phyloP scores from a whole-genome alignment of 495 filamentous ascomycete genomes.

The Tricharina praecox region DNA sequence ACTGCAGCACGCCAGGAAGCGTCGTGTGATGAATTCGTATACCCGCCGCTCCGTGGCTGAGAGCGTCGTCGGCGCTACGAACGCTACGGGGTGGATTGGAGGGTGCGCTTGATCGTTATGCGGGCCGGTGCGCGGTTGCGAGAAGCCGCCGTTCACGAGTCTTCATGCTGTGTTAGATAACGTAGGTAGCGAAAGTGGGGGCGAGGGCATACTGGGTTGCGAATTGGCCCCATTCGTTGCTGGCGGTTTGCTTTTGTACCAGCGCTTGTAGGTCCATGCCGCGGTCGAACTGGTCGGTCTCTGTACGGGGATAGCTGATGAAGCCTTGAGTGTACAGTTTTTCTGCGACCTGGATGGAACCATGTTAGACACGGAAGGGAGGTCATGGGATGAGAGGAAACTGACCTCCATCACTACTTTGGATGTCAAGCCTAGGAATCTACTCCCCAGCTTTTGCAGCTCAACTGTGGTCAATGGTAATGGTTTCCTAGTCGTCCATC shows the following conservation, averaged over 20 bases:
- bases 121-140: slow-evolving; percentile 59
- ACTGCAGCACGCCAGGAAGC: slow-evolving; percentile 91
- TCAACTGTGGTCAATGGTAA: slow-evolving; percentile 93
- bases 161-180: slow-evolving; percentile 24
- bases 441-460: slow-evolving; percentile 86
- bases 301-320: slow-evolving; percentile 92
- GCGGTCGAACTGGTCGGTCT: slow-evolving; percentile 89
- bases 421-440: slow-evolving; percentile 69
- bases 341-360: slow-evolving; percentile 66
- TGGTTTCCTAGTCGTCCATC: slow-evolving; percentile 40
- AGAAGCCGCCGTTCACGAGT: slow-evolving; percentile 62
- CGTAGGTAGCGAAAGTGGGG: not conserved
- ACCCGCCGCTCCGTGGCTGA: slow-evolving; percentile 52
- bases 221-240: slow-evolving; percentile 61
- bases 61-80: slow-evolving; percentile 46
- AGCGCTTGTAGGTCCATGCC: slow-evolving; percentile 70
- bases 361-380: too few species aligned
- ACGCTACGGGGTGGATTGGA: slow-evolving; percentile 84
- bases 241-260: slow-evolving; percentile 66
- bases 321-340: slow-evolving; percentile 83
- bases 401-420: slow-evolving; percentile 64
- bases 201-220: slow-evolving; percentile 40
- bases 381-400: not conserved
- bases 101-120: slow-evolving; percentile 95
- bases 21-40: slow-evolving; percentile 86